Evolutionary conservation across 176 grass and related monocot species (phyloP), one percentile per base, ranked within the genome.

Genomic region (Phragmites australis): DNA sequence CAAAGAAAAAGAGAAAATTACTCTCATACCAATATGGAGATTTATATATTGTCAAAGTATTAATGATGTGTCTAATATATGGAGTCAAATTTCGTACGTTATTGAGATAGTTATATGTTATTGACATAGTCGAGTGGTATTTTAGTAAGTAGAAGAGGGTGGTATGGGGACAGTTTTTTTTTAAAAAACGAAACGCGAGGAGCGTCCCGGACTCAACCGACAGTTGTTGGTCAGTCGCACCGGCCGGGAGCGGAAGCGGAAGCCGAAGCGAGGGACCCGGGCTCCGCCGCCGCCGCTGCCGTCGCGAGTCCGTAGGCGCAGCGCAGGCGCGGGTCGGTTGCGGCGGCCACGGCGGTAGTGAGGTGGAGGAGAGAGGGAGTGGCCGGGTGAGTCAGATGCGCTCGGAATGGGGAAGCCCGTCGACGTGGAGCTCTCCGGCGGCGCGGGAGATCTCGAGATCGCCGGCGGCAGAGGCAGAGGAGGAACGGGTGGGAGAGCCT

Each of bases 351-450:
- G 75, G 80, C 66, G 46, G 27, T 1, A 59, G 37, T 3, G 68
- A 11, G 1, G 69, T 54, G 39, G 40, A n/a, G 29, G 0, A 41
- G 70, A 53, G 31, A 42, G 7, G 66, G 68, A 15, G 18, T 42
- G 50, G 31, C 62, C 10, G 67, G 31, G 57, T 51, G 76, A 64
- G 47, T 89, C 87, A 85, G 88, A 89, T 89, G 87, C 91, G 63
- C 77, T 72, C 81, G 76, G 85, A 87, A 93, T 90, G 88, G 88
- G 91, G 78, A 93, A 93, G 88, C 88, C 82, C 84, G 84, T 79
- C 77, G 91, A 88, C 82, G 77, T 87, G 59, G 87, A 84, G 81
- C 81, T 88, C 88, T 81, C 76, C 76, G 65, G 84, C 68, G 69
- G 79, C 59, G 73, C 83, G 49, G 86, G 47, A 70, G 79, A 66